phyloP scores from a whole-genome alignment of 495 filamentous ascomycete genomes.

The Tuber aestivum region DNA sequence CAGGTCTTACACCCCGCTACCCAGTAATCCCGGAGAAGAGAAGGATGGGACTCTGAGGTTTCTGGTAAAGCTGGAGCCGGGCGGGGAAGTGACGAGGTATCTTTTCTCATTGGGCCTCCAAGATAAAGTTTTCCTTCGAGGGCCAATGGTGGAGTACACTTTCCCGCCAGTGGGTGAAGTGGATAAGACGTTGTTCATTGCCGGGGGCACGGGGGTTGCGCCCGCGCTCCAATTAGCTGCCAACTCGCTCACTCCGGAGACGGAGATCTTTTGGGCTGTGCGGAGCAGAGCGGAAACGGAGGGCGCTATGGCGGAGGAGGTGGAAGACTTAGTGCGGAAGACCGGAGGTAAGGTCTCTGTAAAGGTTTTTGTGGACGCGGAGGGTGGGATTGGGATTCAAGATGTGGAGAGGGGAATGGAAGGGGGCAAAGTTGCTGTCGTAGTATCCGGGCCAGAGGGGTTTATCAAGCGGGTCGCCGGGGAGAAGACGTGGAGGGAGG shows the following conservation, averaged over 20 bases:
- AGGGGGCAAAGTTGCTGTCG: conserved; percentile 54
- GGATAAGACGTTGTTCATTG: conserved; percentile 65
- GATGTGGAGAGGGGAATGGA: conserved; percentile 24
- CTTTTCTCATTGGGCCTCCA: conserved; percentile 58
- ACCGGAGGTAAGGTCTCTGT: conserved; percentile 21
- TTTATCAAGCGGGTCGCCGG: conserved; percentile 78
- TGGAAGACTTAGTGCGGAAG: conserved; percentile 50
- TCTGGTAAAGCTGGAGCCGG: conserved; percentile 52
- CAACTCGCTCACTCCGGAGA: conserved; percentile 50
- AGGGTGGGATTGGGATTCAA: conserved; percentile 36
- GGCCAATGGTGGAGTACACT: conserved; percentile 65
- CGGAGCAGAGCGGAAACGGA: conserved; percentile 32
- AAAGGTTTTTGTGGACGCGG: conserved; percentile 33
- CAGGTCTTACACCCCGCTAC: conserved; percentile 81
- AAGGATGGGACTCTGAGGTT: conserved; percentile 48
- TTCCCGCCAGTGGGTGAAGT: conserved; percentile 51
- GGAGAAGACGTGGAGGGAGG: conserved; percentile 65
- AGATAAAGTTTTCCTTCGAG: conserved; percentile 62
- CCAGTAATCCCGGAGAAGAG: conserved; percentile 44
- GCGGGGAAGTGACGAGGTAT: conserved; percentile 51
- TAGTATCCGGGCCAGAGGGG: conserved; percentile 83
- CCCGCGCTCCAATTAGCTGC: conserved; percentile 76
- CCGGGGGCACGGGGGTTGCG: conserved; percentile 89
- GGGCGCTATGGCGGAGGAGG: conserved; percentile 53
- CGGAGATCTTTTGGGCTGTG: conserved; percentile 65